These are phyloP conservation scores for Pelargonium australe DNA, from an alignment of 441 rosid genomes.

Conservation along the genomic window DNA sequence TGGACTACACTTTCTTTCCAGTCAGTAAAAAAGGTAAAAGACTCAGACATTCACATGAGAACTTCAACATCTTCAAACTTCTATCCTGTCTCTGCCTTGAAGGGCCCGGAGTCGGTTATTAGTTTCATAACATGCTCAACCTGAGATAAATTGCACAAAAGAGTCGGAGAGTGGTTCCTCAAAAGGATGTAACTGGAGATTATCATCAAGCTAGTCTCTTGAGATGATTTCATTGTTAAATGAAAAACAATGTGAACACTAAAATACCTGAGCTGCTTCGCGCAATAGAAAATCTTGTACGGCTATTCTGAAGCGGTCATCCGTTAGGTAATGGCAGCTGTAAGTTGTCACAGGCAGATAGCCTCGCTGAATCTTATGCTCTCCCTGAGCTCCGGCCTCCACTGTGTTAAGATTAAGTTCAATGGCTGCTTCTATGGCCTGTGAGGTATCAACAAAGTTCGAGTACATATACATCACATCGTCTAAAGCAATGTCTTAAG, in stretches of 20 bases:
- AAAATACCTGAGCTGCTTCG: constrained; percentile 71
- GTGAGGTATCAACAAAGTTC: constrained; percentile 11
- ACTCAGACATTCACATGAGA: constrained; percentile 1
- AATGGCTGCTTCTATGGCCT: constrained; percentile 94
- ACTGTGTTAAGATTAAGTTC: constrained; percentile 68
- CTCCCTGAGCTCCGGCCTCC: constrained; percentile 99
- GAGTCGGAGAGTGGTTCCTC: neutral
- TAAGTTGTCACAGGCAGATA: constrained; percentile 81
- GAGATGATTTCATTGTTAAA: neutral
- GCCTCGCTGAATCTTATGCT: constrained; percentile 93
- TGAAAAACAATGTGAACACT: neutral
- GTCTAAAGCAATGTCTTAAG: neutral
- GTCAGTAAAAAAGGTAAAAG: neutral
- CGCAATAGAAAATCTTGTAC: constrained; percentile 62
- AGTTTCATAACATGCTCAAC: constrained; percentile 63
- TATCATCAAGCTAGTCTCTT: neutral
- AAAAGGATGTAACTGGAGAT: neutral
- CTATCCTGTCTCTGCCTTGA: constrained; percentile 53
- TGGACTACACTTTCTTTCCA: neutral
- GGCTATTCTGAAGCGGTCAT: constrained; percentile 67
- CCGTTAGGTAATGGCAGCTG: constrained; percentile 79
- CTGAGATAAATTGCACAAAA: constrained; percentile 26
- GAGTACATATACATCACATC: constrained; percentile 1
- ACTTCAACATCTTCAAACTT: neutral
- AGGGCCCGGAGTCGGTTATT: constrained; percentile 70